A percentile compares a stretch with the other conserved stretches of the same genome.
phyloP scores from a whole-genome alignment of 805 yeast genomes.

The Monosporozyma siamensis region DNA sequence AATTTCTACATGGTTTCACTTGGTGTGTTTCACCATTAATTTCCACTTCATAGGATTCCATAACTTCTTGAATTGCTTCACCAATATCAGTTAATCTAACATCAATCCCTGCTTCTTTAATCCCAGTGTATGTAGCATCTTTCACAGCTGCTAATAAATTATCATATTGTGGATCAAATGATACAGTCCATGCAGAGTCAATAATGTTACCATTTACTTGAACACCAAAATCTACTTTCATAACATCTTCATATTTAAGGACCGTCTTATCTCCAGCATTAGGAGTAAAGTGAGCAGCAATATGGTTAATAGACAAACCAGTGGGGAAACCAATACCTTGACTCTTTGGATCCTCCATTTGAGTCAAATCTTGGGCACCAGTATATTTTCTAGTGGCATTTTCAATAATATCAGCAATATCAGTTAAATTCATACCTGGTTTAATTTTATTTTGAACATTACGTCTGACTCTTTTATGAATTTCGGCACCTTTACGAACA shows the following conservation, averaged over 20 bases:
- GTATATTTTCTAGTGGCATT: constrained; percentile 69
- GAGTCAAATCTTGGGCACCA: constrained; percentile 49
- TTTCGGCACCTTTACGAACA: constrained; percentile 91
- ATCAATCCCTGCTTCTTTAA: constrained; percentile 89
- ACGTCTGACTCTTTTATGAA: constrained; percentile 83
- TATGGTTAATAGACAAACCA: constrained; percentile 86
- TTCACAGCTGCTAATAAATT: constrained; percentile 72
- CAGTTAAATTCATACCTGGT: constrained; percentile 90
- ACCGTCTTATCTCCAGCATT: constrained; percentile 87
- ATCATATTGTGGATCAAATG: constrained; percentile 80
- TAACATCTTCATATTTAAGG: constrained; percentile 76
- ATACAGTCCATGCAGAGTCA: constrained; percentile 89
- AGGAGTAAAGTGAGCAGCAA: constrained; percentile 98
- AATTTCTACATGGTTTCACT: constrained; percentile 80
- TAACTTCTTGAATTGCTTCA: constrained; percentile 89
- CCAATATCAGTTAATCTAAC: constrained; percentile 93
- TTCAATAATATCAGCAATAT: constrained; percentile 84
- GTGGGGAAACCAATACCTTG: constrained; percentile 98
- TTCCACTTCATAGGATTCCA: constrained; percentile 94
- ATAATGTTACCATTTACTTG: constrained; percentile 91
- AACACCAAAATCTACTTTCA: constrained; percentile 95
- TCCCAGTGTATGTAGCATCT: constrained; percentile 91
- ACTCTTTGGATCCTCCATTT: constrained; percentile 30
- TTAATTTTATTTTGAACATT: constrained; percentile 63
- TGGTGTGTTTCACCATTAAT: constrained; percentile 78